Percentiles rank a stretch among this genome's conserved stretches.
phyloP scores from a whole-genome alignment of 2,329 filamentous ascomycete species.

The Monilinia laxa region DNA sequence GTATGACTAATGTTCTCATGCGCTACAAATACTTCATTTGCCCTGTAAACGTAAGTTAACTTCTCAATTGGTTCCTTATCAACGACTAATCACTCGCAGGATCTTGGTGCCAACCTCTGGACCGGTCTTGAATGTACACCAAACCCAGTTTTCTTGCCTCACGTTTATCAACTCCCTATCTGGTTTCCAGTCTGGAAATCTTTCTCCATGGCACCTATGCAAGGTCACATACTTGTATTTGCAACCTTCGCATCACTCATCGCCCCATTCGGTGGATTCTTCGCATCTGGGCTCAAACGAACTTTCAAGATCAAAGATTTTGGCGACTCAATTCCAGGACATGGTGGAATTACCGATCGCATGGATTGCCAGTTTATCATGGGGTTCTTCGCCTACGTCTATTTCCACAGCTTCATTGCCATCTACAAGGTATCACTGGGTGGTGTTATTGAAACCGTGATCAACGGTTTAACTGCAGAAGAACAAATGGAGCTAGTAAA shows the following conservation, averaged over 20 bases:
- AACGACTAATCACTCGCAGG: constrained; percentile 43
- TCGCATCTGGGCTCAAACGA: constrained; percentile 93
- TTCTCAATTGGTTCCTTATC: neutral
- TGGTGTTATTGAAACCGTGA: constrained; percentile 83
- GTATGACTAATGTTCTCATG: constrained; percentile 80
- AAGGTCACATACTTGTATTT: constrained; percentile 87
- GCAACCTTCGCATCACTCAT: constrained; percentile 95
- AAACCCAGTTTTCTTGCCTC: constrained; percentile 86
- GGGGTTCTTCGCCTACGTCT: constrained; percentile 98
- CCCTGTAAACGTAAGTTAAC: constrained; percentile 72
- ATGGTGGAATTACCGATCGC: constrained; percentile 96
- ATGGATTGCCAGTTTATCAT: constrained; percentile 99
- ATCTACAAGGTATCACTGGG: constrained; percentile 83
- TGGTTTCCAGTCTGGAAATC: constrained; percentile 71
- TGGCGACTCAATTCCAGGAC: constrained; percentile 94
- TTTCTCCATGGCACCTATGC: constrained; percentile 80
- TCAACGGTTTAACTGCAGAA: constrained; percentile 81
- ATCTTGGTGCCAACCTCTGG: constrained; percentile 90
- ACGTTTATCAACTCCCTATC: constrained; percentile 69
- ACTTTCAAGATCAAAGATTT: constrained; percentile 99
- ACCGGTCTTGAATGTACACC: constrained; percentile 85
- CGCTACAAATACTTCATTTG: constrained; percentile 97
- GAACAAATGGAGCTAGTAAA: constrained; percentile 84
- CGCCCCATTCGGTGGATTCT: constrained; percentile 96
- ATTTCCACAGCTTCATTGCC: constrained; percentile 96